Evolutionary conservation across 495 filamentous ascomycete genomes (phyloP).

Genomic region (Penicillium longicatenatum): DNA sequence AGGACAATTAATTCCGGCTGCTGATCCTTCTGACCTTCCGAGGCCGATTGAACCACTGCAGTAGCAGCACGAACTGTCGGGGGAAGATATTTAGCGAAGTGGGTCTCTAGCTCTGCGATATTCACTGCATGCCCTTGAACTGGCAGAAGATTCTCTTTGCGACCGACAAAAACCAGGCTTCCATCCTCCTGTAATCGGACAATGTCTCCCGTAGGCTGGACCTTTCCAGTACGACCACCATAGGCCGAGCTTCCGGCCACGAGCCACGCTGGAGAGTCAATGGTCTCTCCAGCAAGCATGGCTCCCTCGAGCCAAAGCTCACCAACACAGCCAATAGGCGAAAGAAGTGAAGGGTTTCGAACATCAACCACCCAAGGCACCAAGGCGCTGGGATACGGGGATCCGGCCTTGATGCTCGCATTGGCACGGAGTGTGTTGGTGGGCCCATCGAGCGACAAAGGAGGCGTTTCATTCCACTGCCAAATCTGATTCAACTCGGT

Average conservation of each 20-base stretch:
- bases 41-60: constrained; percentile 22
- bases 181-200: constrained; percentile 33
- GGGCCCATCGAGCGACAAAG: constrained; percentile 26
- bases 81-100: constrained; percentile 33
- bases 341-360: constrained; percentile 31
- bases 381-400: constrained; percentile 28
- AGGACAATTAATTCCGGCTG: constrained; percentile 31
- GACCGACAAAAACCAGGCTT: constrained; percentile 32
- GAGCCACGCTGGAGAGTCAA: constrained; percentile 39
- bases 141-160: constrained; percentile 32
- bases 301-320: constrained; percentile 37
- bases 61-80: constrained; percentile 26
- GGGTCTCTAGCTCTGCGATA: constrained; percentile 33
- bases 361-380: constrained; percentile 40
- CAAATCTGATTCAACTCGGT: constrained; percentile 41
- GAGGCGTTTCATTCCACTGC: constrained; percentile 39
- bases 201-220: constrained; percentile 37
- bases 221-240: constrained; percentile 29
- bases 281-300: constrained; percentile 25
- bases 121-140: constrained; percentile 40
- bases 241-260: constrained; percentile 28
- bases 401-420: constrained; percentile 28
- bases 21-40: constrained; percentile 5
- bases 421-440: constrained; percentile 31
- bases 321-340: constrained; percentile 35